Evolutionary conservation across 768 basidiomycete species (phyloP).

Genomic region (Agaricus subrufescens): DNA sequence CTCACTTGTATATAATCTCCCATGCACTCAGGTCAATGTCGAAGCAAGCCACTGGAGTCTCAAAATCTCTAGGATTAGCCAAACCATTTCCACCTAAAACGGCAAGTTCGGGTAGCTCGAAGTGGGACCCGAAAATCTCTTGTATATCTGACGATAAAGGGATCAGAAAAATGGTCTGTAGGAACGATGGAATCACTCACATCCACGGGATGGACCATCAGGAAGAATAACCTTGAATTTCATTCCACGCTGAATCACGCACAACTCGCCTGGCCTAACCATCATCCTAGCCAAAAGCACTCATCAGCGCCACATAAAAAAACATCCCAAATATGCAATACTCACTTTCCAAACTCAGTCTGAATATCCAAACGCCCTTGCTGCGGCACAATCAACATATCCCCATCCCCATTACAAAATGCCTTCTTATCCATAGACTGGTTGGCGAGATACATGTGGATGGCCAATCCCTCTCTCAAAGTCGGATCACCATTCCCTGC

Average conservation of each 20-base stretch:
- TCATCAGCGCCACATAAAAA: not conserved
- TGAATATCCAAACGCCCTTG: conserved; percentile 63
- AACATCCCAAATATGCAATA: not conserved
- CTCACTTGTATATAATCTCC: conserved; percentile 51
- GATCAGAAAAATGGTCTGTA: not conserved
- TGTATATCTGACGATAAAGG: conserved; percentile 40
- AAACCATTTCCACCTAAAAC: conserved; percentile 65
- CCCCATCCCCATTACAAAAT: conserved; percentile 60
- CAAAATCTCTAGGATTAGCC: conserved; percentile 64
- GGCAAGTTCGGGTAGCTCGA: conserved; percentile 58
- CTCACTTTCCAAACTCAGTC: conserved; percentile 64
- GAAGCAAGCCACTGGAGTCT: conserved; percentile 58
- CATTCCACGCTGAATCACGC: conserved; percentile 65
- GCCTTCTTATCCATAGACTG: conserved; percentile 56
- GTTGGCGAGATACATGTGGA: conserved; percentile 60
- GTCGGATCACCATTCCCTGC: conserved; percentile 62
- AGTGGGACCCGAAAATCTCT: conserved; percentile 63
- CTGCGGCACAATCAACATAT: conserved; percentile 66
- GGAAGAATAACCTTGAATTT: conserved; percentile 59
- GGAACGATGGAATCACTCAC: conserved; percentile 27
- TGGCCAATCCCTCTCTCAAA: conserved; percentile 55
- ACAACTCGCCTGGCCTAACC: conserved; percentile 60
- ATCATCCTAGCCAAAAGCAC: conserved; percentile 37
- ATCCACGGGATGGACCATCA: conserved; percentile 59
- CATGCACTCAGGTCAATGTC: conserved; percentile 59